Evolutionary conservation across 2,329 filamentous ascomycete genomes (phyloP).

Genomic region (Apiospora arundinis): DNA sequence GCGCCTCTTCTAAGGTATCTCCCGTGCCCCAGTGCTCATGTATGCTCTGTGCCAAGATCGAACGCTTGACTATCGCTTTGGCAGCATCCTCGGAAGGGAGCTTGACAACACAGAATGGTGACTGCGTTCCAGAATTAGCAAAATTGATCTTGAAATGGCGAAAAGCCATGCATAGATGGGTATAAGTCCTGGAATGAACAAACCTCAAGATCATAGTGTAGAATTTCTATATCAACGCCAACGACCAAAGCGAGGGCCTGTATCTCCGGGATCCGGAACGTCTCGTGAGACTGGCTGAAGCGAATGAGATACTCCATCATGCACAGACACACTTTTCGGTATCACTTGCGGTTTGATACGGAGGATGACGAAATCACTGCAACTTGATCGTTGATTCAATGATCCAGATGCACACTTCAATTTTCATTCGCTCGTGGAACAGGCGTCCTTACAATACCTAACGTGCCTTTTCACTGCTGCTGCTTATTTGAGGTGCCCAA

Average conservation of each 20-base stretch:
- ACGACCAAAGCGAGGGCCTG: constrained; percentile 77
- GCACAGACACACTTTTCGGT: not conserved
- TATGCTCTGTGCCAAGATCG: constrained; percentile 81
- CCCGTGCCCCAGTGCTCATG: constrained; percentile 90
- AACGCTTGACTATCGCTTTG: constrained; percentile 71
- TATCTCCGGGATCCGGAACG: constrained; percentile 86
- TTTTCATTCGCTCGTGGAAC: not conserved
- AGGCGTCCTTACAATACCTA: not conserved
- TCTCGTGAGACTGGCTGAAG: constrained; percentile 88
- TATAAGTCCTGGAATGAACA: not conserved
- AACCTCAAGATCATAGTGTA: constrained; percentile 78
- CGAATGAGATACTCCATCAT: constrained; percentile 83
- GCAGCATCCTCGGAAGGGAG: constrained; percentile 72
- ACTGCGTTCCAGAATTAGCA: constrained; percentile 55
- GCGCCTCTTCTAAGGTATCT: constrained; percentile 69
- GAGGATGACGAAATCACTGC: not conserved
- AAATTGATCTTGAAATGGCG: constrained; percentile 21
- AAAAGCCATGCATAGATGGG: too few species aligned
- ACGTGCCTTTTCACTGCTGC: constrained; percentile 4
- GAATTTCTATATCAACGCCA: constrained; percentile 70
- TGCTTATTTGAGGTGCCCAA: not conserved
- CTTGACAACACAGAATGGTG: constrained; percentile 82
- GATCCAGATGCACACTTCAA: not conserved
- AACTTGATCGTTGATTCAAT: constrained; percentile 15
- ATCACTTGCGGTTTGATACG: constrained; percentile 21